These are phyloP conservation scores for Coemansia aciculifera DNA, from an alignment of 192 early-diverging fungal species.

Conservation along the genomic window DNA sequence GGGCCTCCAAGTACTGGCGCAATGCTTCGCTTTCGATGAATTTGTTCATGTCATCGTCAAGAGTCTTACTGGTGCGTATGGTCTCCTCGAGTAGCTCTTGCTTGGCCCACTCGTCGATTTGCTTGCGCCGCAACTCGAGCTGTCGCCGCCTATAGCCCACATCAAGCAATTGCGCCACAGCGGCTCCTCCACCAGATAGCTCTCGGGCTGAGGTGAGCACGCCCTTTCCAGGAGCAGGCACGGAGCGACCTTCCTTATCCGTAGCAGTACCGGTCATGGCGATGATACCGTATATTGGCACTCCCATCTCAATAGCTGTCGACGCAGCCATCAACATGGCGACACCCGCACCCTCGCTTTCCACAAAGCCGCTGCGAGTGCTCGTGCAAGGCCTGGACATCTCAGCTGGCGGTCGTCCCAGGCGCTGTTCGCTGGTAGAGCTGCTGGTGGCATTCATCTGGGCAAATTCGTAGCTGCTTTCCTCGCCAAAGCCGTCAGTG, in stretches of 20 bases:
- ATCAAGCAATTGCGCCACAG: conserved; percentile 60
- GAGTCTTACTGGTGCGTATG: conserved; percentile 54
- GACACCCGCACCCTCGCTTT: conserved; percentile 89
- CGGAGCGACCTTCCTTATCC: conserved; percentile 90
- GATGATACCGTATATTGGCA: conserved; percentile 88
- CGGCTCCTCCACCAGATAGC: conserved; percentile 44
- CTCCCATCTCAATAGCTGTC: conserved; percentile 87
- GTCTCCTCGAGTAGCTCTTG: conserved; percentile 25
- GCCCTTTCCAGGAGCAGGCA: conserved; percentile 95
- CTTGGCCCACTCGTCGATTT: conserved; percentile 11
- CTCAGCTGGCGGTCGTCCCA: conserved; percentile 80
- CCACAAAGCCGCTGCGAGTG: conserved; percentile 92
- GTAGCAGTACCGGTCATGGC: conserved; percentile 87
- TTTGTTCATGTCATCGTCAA: conserved; percentile 27
- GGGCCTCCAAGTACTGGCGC: conserved; percentile 78
- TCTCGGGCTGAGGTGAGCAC: conserved; percentile 84
- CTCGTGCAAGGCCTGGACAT: conserved; percentile 91
- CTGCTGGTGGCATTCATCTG: conserved; percentile 98
- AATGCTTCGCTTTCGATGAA: conserved; percentile 57
- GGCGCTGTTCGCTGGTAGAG: conserved; percentile 74
- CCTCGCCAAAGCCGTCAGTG: conserved; percentile 90
- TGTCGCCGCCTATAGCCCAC: conserved; percentile 83
- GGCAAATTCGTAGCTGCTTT: conserved; percentile 94
- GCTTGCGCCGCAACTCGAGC: conserved; percentile 48
- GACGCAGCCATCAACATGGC: conserved; percentile 86